Base-by-base conservation (phyloP, 768 basidiomycete genomes). In the Chiua virens region DNA sequence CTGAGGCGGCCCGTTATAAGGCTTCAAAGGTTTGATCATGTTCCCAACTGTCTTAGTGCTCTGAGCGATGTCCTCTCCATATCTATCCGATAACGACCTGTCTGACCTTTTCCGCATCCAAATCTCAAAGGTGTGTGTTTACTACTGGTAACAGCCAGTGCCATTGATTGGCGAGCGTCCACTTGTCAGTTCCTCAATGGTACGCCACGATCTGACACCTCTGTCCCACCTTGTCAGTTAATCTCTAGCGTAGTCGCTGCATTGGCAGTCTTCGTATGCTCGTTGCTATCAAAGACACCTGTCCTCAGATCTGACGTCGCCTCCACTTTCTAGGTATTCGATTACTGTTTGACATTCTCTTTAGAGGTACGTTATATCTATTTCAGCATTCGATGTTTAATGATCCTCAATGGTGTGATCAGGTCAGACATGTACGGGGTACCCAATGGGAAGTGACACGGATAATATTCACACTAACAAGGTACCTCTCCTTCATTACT, bases 401-500 rank as follows among this genome's bases (percentile, higher is more conserved):
- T 3, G 30, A 20, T 22, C 41, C 46, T 62, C 17, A 60, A 35
- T 3, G 3, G 10, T 3, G 14, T 27, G 11, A 23, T n/a, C 20
- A 66, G 64, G 59, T 66, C 3, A 51, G 52, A 45, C 43, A 54
- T 42, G 50, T 63, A 13, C 66, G 66, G 64, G 56, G 61, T 11
- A 53, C 58, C 8, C 60, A 49, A 32, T 68, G 64, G 64, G 53
- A 47, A n/a, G 20, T 21, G 7, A 32, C 66, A 30, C 63, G 64
- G 32, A 32, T 58, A 21, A 47, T 68, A 17, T 66, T 66, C 42
- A 60, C 63, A 6, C 7, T 66, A 9, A 47, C 66, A 40, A 65
- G 64, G 55, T 68, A 68, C 47, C 46, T 68, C 32, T 46, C 66
- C 23, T 60, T 66, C 28, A 3, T 66, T 44, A 35, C 58, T 11